Base-by-base conservation (phyloP, 176 grass and related monocot genomes). In the Musa beccarii region DNA sequence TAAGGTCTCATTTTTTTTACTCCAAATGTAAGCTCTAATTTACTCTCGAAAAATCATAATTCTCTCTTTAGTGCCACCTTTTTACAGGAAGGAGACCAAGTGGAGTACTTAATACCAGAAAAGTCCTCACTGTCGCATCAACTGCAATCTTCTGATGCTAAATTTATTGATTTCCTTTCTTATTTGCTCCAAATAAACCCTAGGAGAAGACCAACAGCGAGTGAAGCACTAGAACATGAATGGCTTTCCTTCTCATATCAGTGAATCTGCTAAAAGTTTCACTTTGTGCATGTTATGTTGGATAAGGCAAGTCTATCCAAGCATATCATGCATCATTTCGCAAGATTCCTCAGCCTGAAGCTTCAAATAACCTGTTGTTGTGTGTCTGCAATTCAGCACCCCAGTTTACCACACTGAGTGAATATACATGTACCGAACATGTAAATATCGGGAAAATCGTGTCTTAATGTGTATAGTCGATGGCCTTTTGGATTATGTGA, bases 141-240 rank as follows among this genome's bases (percentile, higher is more conserved):
- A 11, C 23, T 59, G 19, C 64, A 57, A 69, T 22, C 19, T 69
- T 59, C 77, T 22, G 77, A 79, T 69, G 16, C 52, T 24, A 69
- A 59, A 49, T 79, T 70, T 59, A 17, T 69, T 1, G 52, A 79
- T 69, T 70, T 79, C 9, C 77, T 79, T 79, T 68, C 63, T 57
- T 79, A 59, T 69, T 79, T 79, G 19, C 77, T 79, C 66, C 65
- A 79, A 59, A 79, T 49, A 69, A 79, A 79, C 61, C 75, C 75
- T 3, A 25, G 59, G 49, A 57, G 77, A 20, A 69, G 77, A 69
- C 77, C 63, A 1, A 70, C 66, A 43, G 66, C 77, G 22, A 59
- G 28, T 24, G 66, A 79, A 71, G 77, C 77, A 22, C 7, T 79
- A 26, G 22, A 51, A 49, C 66, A 79, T 69, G 65, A 56, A 71